Conservation (phyloP, 108 stramenopile species). For the Schizochytrium sp. region DNA sequence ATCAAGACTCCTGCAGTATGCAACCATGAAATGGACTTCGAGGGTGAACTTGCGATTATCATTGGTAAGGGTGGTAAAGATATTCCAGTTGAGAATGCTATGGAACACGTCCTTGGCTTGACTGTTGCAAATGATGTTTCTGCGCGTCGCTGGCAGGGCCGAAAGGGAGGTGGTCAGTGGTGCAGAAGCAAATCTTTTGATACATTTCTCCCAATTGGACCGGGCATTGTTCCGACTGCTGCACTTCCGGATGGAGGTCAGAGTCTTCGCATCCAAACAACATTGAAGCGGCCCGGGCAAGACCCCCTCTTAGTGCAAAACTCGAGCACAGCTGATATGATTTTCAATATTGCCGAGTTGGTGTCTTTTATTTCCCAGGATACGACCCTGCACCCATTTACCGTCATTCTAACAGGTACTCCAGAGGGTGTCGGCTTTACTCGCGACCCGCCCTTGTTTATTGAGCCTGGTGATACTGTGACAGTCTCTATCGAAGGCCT, state of each 20-base stretch:
- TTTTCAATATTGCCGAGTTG: slow-evolving; percentile 63
- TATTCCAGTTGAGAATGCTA: slow-evolving; percentile 66
- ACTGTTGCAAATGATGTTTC: slow-evolving; percentile 65
- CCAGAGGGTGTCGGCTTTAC: slow-evolving; percentile 71
- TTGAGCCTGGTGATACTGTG: slow-evolving; percentile 65
- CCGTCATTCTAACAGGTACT: slow-evolving; percentile 71
- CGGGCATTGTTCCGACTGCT: slow-evolving; percentile 40
- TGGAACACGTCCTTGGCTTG: slow-evolving; percentile 69
- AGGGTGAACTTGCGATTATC: slow-evolving; percentile 71
- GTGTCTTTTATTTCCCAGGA: slow-evolving; percentile 67
- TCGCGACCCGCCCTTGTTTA: slow-evolving; percentile 63
- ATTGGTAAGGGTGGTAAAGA: slow-evolving; percentile 64
- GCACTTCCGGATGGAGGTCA: slow-evolving; percentile 21
- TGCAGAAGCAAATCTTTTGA: slow-evolving; percentile 66
- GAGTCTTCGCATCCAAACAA: slow-evolving; percentile 58
- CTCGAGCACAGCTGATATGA: slow-evolving; percentile 63
- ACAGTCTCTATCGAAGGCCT: slow-evolving; percentile 65
- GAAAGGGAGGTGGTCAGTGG: slow-evolving; percentile 70
- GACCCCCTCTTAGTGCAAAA: slow-evolving; percentile 63
- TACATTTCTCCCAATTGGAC: slow-evolving; percentile 70
- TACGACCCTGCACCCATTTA: slow-evolving; percentile 68
- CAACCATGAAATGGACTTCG: slow-evolving; percentile 67
- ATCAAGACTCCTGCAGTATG: slow-evolving; percentile 59
- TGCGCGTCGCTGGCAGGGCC: slow-evolving; percentile 66
- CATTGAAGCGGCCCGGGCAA: slow-evolving; percentile 32